A percentile compares a stretch with the other conserved stretches of the same genome.
phyloP scores from a whole-genome alignment of 2,329 filamentous ascomycete species.

The Pestalotiopsis sp. region DNA sequence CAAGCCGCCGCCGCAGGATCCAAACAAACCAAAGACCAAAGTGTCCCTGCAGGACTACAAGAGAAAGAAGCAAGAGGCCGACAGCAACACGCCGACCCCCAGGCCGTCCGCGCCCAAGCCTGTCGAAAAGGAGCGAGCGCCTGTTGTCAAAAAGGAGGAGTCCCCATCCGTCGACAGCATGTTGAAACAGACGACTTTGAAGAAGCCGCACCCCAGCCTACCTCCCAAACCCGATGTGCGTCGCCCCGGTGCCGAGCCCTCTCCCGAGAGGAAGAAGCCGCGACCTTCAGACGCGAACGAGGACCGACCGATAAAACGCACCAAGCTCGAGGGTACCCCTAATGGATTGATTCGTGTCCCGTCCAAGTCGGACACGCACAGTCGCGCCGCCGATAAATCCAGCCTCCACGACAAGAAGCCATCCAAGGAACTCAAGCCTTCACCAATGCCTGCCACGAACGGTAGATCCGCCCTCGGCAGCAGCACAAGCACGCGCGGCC shows the following conservation, averaged over 20 bases:
- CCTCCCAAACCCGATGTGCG: conserved; percentile 29
- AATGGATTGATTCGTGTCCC: conserved; percentile 23
- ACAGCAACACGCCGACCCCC: conserved; percentile 15
- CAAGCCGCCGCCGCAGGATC: conserved; percentile 26
- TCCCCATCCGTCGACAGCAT: conserved; percentile 23
- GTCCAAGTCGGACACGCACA: conserved; percentile 23
- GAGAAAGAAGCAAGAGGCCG: conserved; percentile 47
- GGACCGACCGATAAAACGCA: conserved; percentile 48
- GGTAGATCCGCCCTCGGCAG: conserved; percentile 23
- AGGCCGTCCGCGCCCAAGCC: conserved; percentile 25
- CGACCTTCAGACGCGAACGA: conserved; percentile 46
- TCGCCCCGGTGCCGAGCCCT: conserved; percentile 37
- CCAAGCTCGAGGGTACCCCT: conserved; percentile 39
- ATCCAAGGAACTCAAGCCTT: conserved; percentile 26
- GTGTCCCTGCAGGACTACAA: conserved; percentile 63
- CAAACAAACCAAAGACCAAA: conserved; percentile 52
- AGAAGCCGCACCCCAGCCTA: conserved; percentile 22
- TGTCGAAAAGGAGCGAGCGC: conserved; percentile 15
- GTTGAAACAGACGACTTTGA: conserved; percentile 26
- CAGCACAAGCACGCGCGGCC: conserved; percentile 24
- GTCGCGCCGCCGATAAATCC: conserved; percentile 24
- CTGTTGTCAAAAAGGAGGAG: conserved; percentile 26
- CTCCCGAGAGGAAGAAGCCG: conserved; percentile 48
- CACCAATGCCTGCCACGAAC: conserved; percentile 30
- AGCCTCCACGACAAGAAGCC: conserved; percentile 23